Evolutionary conservation across 805 yeast species (phyloP).

Genomic region (Yamadazyma phyllophila): DNA sequence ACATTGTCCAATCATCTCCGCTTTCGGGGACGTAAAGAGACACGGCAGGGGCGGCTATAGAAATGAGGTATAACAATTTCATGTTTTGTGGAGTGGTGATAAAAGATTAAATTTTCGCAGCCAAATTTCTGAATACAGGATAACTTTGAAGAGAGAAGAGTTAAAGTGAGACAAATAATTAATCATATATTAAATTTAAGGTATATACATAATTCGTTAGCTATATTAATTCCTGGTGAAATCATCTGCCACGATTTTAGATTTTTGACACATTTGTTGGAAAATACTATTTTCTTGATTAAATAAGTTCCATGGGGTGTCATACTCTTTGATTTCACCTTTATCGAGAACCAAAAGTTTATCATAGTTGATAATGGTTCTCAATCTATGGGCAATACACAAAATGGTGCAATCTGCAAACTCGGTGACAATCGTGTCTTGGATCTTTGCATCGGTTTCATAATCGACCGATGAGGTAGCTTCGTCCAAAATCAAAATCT

Average conservation of each 20-base stretch:
- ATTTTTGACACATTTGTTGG: constrained; percentile 65
- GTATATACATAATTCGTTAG: neutral
- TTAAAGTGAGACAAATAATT: no score
- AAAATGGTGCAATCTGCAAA: constrained; percentile 71
- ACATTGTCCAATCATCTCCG: constrained; percentile 36
- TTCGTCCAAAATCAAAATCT: constrained; percentile 80
- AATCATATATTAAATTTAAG: neutral
- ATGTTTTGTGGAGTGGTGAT: neutral
- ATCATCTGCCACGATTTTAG: constrained; percentile 44
- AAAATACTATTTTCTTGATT: constrained; percentile 52
- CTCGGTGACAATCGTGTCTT: constrained; percentile 66
- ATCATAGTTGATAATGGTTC: constrained; percentile 72
- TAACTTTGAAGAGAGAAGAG: no score
- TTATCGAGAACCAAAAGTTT: constrained; percentile 78
- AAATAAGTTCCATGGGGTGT: constrained; percentile 67
- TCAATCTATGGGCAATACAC: constrained; percentile 85
- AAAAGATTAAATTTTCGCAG: constrained; percentile 2
- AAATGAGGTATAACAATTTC: neutral
- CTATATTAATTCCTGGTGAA: constrained; percentile 20
- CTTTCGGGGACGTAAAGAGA: constrained; percentile 23
- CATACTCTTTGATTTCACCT: constrained; percentile 74
- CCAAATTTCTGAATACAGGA: neutral
- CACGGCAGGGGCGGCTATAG: constrained; percentile 1
- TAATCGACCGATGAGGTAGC: constrained; percentile 82
- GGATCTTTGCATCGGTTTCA: constrained; percentile 81